phyloP scores from a whole-genome alignment of 169 alveolate species.

The Babesia ovata region DNA sequence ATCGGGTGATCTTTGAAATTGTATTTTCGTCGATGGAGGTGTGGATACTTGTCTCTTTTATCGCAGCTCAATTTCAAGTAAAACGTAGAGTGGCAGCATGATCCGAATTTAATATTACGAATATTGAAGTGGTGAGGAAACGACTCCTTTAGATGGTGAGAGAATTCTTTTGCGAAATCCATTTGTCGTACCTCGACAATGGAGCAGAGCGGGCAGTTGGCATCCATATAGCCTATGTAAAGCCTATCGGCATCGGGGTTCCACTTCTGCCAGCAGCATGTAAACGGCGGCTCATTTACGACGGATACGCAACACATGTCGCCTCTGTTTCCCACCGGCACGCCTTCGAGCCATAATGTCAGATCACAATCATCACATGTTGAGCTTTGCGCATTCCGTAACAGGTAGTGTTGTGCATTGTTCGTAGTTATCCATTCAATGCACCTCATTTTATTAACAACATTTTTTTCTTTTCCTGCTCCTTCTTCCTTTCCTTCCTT shows the following conservation, averaged over 20 bases:
- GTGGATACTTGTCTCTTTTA: slow-evolving; percentile 1
- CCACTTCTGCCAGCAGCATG: slow-evolving; percentile 1
- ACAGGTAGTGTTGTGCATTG: slow-evolving; percentile 6
- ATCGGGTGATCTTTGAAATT: background rate
- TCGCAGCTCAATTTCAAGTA: background rate
- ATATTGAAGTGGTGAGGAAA: slow-evolving; percentile 7
- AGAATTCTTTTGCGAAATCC: background rate
- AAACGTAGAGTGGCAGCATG: slow-evolving; percentile 15
- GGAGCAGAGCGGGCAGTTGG: slow-evolving; percentile 18
- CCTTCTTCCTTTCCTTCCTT: background rate
- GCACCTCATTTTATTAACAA: background rate
- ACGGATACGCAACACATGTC: slow-evolving; percentile 5
- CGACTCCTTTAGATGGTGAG: background rate
- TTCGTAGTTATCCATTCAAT: background rate
- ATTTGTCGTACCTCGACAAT: slow-evolving; percentile 5
- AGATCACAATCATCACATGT: slow-evolving; percentile 47
- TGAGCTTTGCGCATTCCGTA: slow-evolving; percentile 4
- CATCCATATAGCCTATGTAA: slow-evolving; percentile 17
- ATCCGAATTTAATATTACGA: background rate
- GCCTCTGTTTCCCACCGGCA: slow-evolving; percentile 1
- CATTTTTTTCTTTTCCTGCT: background rate
- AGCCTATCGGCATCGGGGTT: slow-evolving; percentile 11
- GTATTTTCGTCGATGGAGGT: background rate
- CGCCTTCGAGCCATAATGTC: slow-evolving; percentile 32
- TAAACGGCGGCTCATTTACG: background rate